Evolutionary conservation across 1,139 yeast genomes (phyloP).

Genomic region (Taiozyma sp.): DNA sequence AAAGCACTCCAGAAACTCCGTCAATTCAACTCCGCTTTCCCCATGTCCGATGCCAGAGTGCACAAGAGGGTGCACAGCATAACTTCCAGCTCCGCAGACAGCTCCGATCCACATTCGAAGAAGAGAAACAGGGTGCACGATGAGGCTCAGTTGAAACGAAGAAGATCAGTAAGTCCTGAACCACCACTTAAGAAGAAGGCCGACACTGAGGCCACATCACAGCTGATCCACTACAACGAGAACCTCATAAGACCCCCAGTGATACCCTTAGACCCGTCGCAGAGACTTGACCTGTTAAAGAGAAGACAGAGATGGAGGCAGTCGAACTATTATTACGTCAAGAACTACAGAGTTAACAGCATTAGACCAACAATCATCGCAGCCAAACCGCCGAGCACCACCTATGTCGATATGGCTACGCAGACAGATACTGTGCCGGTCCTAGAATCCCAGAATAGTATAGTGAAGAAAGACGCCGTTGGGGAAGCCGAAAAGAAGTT

Average conservation of each 20-base stretch:
- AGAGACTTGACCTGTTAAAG: slow-evolving; percentile 19
- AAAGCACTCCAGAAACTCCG: background rate
- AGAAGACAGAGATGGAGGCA: slow-evolving; percentile 23
- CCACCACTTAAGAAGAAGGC: background rate
- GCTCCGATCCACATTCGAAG: background rate
- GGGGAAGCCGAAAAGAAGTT: slow-evolving; percentile 15
- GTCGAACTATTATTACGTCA: slow-evolving; percentile 18
- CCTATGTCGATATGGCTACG: slow-evolving; percentile 11
- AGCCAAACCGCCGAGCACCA: background rate
- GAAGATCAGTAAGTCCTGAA: slow-evolving; percentile 7
- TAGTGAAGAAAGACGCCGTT: slow-evolving; percentile 7
- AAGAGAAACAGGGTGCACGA: background rate
- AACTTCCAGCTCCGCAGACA: background rate
- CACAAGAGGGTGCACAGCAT: background rate
- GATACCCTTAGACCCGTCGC: slow-evolving; percentile 20
- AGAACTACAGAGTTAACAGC: slow-evolving; percentile 4
- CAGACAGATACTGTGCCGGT: slow-evolving; percentile 16
- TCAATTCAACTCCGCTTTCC: background rate
- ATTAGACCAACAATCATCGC: background rate
- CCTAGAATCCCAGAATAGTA: slow-evolving; percentile 11
- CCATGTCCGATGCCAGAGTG: background rate
- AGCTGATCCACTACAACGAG: background rate
- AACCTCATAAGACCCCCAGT: slow-evolving; percentile 18
- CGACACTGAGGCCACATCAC: background rate
- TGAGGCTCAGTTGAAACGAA: slow-evolving; percentile 1